These are phyloP conservation scores for Scleroderma bovista DNA, from an alignment of 768 basidiomycete species.

Conservation along the genomic window DNA sequence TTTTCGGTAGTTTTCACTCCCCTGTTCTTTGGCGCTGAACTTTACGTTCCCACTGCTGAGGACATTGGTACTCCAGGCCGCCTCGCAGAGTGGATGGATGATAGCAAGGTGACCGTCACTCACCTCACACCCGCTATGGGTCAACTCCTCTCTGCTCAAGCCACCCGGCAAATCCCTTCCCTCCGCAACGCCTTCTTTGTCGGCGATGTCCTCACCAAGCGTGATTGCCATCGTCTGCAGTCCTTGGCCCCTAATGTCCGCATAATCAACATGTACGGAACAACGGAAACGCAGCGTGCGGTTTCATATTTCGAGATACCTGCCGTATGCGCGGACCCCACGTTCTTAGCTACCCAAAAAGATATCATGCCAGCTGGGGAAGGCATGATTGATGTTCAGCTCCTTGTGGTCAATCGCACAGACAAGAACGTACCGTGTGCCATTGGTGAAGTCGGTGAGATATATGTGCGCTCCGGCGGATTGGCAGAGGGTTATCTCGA, in stretches of 20 bases:
- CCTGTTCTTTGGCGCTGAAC: conserved; percentile 91
- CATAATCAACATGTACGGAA: conserved; percentile 99
- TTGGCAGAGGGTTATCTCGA: conserved; percentile 94
- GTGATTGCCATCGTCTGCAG: conserved; percentile 93
- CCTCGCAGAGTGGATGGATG: conserved; percentile 98
- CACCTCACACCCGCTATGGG: conserved; percentile 99
- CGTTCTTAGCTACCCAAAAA: conserved; percentile 90
- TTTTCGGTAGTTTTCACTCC: conserved; percentile 84
- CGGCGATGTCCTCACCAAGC: conserved; percentile 97
- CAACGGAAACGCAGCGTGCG: conserved; percentile 97
- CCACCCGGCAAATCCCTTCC: conserved; percentile 75
- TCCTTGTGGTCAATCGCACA: conserved; percentile 89
- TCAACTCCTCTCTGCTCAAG: conserved; percentile 90
- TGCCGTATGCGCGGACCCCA: conserved; percentile 72
- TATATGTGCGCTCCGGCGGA: conserved; percentile 95
- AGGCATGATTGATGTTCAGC: conserved; percentile 97
- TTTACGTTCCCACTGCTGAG: conserved; percentile 94
- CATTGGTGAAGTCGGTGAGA: conserved; percentile 96
- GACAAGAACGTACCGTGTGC: conserved; percentile 85
- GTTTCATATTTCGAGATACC: conserved; percentile 97
- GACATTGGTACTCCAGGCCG: conserved; percentile 96
- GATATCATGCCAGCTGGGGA: conserved; percentile 97
- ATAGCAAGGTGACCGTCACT: conserved; percentile 86
- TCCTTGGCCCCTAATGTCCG: conserved; percentile 85
- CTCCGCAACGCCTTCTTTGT: conserved; percentile 95